These are phyloP conservation scores for Chlorophyllum brunneum DNA, from an alignment of 768 basidiomycete species.

Conservation along the genomic window DNA sequence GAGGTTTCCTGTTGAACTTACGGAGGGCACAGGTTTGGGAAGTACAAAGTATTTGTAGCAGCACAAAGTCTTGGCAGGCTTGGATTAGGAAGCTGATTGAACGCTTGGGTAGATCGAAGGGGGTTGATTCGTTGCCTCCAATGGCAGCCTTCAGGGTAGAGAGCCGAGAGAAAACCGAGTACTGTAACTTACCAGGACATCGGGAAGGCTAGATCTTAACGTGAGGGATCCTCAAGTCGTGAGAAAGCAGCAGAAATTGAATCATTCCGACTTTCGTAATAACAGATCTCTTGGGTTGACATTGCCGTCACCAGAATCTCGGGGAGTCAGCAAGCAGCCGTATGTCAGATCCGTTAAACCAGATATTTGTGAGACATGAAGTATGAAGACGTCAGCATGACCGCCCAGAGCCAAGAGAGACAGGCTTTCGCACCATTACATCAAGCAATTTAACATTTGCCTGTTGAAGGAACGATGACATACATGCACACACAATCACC, in stretches of 20 bases:
- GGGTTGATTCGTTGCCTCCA: constrained; percentile 18
- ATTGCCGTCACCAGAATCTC: constrained; percentile 8
- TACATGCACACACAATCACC: not conserved
- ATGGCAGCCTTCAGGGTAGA: constrained; percentile 20
- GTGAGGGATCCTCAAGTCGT: constrained; percentile 17
- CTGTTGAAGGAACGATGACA: not conserved
- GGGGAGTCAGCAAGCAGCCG: constrained; percentile 11
- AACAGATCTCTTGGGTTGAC: constrained; percentile 3
- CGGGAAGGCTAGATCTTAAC: constrained; percentile 22
- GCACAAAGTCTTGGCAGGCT: constrained; percentile 19
- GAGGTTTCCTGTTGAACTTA: not conserved
- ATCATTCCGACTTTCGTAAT: not conserved
- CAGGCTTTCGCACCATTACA: not conserved
- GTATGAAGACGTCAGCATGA: not conserved
- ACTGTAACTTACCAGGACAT: constrained; percentile 21
- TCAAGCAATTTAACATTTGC: not conserved
- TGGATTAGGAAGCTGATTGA: constrained; percentile 18
- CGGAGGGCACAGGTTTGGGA: constrained; percentile 4
- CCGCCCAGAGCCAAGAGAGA: not conserved
- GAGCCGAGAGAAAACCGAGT: constrained; percentile 25
- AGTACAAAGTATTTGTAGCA: constrained; percentile 24
- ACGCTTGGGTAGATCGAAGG: constrained; percentile 20
- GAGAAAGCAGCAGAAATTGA: constrained; percentile 10
- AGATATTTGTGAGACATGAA: not conserved
- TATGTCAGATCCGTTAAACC: constrained; percentile 13